Evolutionary conservation across 208 protist genomes (phyloP), one percentile per base, ranked within the genome.

Genomic region (Naegleria gruberi): DNA sequence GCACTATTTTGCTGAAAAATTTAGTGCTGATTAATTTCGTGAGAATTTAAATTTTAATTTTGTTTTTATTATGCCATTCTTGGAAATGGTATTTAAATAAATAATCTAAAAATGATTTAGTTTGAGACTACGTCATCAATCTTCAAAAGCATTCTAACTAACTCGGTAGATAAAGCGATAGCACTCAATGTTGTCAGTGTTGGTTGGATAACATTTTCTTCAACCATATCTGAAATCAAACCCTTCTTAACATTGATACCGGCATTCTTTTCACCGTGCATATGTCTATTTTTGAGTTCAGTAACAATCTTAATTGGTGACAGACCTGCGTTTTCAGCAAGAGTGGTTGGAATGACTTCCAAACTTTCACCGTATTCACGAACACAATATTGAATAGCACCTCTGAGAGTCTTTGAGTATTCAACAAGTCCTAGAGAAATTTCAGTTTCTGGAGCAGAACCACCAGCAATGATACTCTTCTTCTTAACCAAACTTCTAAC

Each of bases 321-420:
- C n/a, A 99, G 92, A 44, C 98, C 99, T 43, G 98, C 98, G 92
- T 99, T 99, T 94, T 99, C 98, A 46, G 99, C 98, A 30, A 99
- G 95, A 82, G 98, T 99, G 92, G 98, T 98, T 46, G 98, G 98
- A 89, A 99, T 98, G 43, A 99, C 94, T 92, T 99, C 98, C 41
- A 99, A 95, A 19, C 98, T 98, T 89, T 99, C 97, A 73, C 98
- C 98, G 92, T 97, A 99, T 45, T 95, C 96, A 42, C 96, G 93
- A 90, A 99, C 95, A 94, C 98, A 99, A 93, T 98, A 98, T 12
- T 90, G 91, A 45, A 97, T 91, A 40, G 96, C 94, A 40, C 98
- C 98, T 17, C 45, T 55, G n/a, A 98, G 92, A 90, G 95, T 93
- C 44, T 98, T 94, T n/a, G 98, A 95, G 84, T 96, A 96, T 91